Conservation (phyloP, 352 stramenopile species). For the Globisporangium echinulatum region DNA sequence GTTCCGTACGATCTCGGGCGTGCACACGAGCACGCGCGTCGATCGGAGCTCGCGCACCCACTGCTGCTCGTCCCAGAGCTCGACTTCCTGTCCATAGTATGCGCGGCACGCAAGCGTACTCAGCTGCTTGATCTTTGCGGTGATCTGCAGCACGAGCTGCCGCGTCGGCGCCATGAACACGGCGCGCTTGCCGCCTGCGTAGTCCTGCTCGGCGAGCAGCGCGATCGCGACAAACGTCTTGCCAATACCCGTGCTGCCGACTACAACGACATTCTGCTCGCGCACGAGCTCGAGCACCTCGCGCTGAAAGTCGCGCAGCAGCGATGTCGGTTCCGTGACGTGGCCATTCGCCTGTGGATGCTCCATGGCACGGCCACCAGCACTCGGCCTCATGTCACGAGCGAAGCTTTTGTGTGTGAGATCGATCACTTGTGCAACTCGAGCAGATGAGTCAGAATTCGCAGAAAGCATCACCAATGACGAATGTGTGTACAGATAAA, state of each 20-base stretch:
- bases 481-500: too few relatives aligned
- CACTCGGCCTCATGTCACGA: too few relatives aligned
- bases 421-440: too few relatives aligned
- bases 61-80: constrained; percentile 58
- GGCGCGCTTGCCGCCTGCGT: constrained; percentile 49
- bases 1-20: constrained; percentile 81
- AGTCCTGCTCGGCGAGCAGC: constrained; percentile 69
- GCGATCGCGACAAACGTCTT: constrained; percentile 83
- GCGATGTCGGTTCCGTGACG: not conserved
- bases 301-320: constrained; percentile 63
- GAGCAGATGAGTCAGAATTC: too few relatives aligned
- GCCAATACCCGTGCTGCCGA: constrained; percentile 76
- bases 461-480: too few relatives aligned
- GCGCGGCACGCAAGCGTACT: constrained; percentile 52
- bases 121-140: constrained; percentile 55
- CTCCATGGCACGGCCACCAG: too few relatives aligned
- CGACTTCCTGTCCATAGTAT: constrained; percentile 40
- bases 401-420: too few relatives aligned
- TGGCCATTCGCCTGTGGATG: too few relatives aligned
- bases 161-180: constrained; percentile 80
- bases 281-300: constrained; percentile 63
- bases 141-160: constrained; percentile 79
- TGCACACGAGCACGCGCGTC: constrained; percentile 80
- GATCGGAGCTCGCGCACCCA: constrained; percentile 52
- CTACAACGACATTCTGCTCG: constrained; percentile 77